Evolutionary conservation across 1,284 basidiomycete genomes (phyloP).

Genomic region (Ustilago hordei): DNA sequence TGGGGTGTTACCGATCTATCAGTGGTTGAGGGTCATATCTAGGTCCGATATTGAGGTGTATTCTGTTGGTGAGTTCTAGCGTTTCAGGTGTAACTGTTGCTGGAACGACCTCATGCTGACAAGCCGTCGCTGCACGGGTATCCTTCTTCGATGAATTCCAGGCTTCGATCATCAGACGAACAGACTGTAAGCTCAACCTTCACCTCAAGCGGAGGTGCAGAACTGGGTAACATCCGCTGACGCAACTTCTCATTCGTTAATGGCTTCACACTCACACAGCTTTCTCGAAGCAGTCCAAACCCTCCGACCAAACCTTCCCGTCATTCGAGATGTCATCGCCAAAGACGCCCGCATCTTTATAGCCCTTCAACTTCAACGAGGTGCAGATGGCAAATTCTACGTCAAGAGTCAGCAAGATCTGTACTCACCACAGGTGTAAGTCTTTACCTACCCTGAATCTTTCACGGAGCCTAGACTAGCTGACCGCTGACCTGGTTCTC

Average conservation of each 20-base stretch:
- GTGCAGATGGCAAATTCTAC: slow-evolving; percentile 65
- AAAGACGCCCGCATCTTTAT: slow-evolving; percentile 58
- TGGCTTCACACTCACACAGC: slow-evolving; percentile 14
- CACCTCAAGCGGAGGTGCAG: too few relatives aligned
- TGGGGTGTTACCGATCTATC: slow-evolving; percentile 65
- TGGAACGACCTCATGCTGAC: too few relatives aligned
- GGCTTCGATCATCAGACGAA: slow-evolving; percentile 33
- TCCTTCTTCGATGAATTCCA: not conserved
- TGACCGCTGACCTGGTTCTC: slow-evolving; percentile 3
- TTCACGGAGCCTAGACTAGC: too few relatives aligned
- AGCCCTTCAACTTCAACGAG: slow-evolving; percentile 56
- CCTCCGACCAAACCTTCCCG: slow-evolving; percentile 53
- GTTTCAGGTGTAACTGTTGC: not conserved
- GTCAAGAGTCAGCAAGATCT: slow-evolving; percentile 64
- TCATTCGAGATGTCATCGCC: slow-evolving; percentile 30
- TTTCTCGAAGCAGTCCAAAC: slow-evolving; percentile 64
- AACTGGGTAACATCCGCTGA: too few relatives aligned
- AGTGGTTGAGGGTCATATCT: slow-evolving; percentile 65
- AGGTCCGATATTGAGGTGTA: slow-evolving; percentile 58
- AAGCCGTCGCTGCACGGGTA: not conserved
- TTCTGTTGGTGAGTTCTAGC: slow-evolving; percentile 53
- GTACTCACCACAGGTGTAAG: slow-evolving; percentile 60
- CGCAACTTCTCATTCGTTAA: not conserved
- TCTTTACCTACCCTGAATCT: not conserved
- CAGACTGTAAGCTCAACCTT: slow-evolving; percentile 16